Conservation (phyloP, 2,329 filamentous ascomycete genomes). For the Cordyceps tenuipes region DNA sequence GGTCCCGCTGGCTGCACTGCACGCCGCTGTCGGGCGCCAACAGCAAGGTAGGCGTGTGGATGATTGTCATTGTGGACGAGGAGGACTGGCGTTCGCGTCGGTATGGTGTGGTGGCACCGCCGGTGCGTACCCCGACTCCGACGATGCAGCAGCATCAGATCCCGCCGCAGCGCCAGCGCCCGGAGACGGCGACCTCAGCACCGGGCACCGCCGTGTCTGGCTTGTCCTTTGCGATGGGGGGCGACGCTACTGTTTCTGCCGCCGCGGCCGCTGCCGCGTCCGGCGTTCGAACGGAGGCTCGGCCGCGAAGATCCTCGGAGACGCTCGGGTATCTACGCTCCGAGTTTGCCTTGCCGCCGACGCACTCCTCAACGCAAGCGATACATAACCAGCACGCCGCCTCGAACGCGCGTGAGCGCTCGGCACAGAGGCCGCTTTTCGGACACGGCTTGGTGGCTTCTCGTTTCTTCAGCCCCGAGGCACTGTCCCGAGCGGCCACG, state of each 20-base stretch:
- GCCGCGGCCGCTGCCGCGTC: background rate
- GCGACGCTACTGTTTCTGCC: background rate
- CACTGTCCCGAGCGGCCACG: slow-evolving; percentile 10
- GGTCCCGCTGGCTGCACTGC: slow-evolving; percentile 66
- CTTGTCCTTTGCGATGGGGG: background rate
- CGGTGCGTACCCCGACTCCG: background rate
- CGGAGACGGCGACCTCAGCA: background rate
- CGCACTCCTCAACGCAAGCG: slow-evolving; percentile 8
- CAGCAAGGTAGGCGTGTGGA: slow-evolving; percentile 66
- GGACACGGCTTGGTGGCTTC: no score
- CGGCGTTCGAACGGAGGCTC: background rate
- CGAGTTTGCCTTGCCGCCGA: background rate
- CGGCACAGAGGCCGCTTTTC: slow-evolving; percentile 7
- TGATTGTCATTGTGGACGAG: slow-evolving; percentile 65
- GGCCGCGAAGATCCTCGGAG: slow-evolving; percentile 14
- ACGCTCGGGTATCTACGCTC: slow-evolving; percentile 13
- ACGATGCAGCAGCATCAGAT: background rate
- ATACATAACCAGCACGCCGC: slow-evolving; percentile 14
- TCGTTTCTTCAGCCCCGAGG: slow-evolving; percentile 8
- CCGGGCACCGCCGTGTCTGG: background rate
- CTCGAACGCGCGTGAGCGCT: background rate
- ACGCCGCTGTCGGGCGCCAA: slow-evolving; percentile 61
- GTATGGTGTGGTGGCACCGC: background rate
- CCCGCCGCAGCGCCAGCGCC: background rate
- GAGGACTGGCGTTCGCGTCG: slow-evolving; percentile 26